These are phyloP conservation scores for Blastobotrys chiropterorum DNA, from an alignment of 805 yeast genomes.

Conservation along the genomic window DNA sequence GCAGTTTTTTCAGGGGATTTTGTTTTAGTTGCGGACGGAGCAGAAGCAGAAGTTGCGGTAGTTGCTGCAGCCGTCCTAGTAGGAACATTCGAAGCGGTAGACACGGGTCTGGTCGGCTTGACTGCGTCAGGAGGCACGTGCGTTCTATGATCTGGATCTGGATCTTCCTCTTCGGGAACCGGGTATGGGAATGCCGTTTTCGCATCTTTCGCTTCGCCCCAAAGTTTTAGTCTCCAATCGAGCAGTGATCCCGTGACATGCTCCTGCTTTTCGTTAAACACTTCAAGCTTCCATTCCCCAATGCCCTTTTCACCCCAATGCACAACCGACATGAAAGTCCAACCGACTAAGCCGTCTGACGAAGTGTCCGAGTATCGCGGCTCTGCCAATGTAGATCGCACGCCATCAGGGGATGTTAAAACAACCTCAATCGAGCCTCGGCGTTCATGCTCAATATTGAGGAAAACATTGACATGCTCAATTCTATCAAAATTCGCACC, in stretches of 20 bases:
- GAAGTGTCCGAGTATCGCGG: conserved; percentile 55
- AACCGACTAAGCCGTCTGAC: conserved; percentile 55
- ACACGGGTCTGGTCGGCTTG: conserved; percentile 12
- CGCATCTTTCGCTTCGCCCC: conserved; percentile 73
- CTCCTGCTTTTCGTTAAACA: conserved; percentile 33
- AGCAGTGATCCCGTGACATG: conserved; percentile 34
- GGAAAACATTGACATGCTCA: conserved; percentile 82
- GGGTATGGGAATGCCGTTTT: conserved; percentile 49
- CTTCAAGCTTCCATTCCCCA: conserved; percentile 79
- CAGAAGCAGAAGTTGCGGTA: conserved; percentile 11
- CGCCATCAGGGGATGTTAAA: conserved; percentile 70
- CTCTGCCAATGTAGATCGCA: conserved; percentile 66
- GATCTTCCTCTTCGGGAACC: conserved; percentile 33
- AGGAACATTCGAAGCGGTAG: conserved; percentile 5
- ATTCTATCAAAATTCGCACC: conserved; percentile 58
- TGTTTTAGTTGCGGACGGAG: conserved; percentile 10
- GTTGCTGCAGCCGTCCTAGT: conserved; percentile 10
- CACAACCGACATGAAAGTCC: conserved; percentile 97
- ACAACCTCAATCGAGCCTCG: conserved; percentile 68
- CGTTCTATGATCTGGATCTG: conserved; percentile 17
- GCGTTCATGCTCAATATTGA: conserved; percentile 54
- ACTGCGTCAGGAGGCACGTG: conserved; percentile 21
- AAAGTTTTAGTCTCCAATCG: conserved; percentile 72
- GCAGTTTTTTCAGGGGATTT: conserved; percentile 12
- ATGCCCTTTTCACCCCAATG: conserved; percentile 87